These are phyloP conservation scores for Ammopiptanthus mongolicus DNA, from an alignment of 306 rosid genomes.

Conservation along the genomic window DNA sequence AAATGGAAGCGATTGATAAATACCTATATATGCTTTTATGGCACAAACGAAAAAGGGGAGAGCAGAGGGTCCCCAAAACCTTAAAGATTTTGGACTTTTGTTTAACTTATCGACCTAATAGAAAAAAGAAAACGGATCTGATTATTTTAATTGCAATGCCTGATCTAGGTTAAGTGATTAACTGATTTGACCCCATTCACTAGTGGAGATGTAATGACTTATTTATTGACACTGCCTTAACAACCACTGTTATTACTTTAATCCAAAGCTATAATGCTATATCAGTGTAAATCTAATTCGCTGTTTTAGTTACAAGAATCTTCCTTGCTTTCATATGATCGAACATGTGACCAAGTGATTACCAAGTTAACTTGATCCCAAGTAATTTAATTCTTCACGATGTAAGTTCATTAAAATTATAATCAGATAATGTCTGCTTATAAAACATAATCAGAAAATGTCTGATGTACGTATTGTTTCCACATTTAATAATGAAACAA, in stretches of 20 bases:
- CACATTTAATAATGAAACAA: constrained; percentile 2
- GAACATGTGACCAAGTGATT: constrained; percentile 20
- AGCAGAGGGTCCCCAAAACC: constrained; percentile 36
- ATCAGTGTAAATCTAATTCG: constrained; percentile 14
- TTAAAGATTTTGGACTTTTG: constrained; percentile 31
- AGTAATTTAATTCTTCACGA: neutral
- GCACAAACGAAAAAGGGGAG: constrained; percentile 28
- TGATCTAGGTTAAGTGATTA: constrained; percentile 43
- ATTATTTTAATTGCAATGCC: constrained; percentile 24
- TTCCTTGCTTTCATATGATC: constrained; percentile 26
- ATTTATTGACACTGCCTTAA: constrained; percentile 36
- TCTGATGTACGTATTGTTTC: neutral
- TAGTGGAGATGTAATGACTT: too few species aligned
- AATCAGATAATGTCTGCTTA: too few species aligned
- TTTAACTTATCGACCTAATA: constrained; percentile 33
- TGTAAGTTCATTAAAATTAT: neutral
- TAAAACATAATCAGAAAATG: neutral
- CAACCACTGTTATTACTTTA: constrained; percentile 24
- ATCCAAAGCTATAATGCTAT: constrained; percentile 24
- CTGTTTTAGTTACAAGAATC: constrained; percentile 15
- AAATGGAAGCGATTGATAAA: constrained; percentile 38
- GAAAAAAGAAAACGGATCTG: constrained; percentile 5
- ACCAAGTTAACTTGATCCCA: constrained; percentile 2
- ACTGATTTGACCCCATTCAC: constrained; percentile 58
- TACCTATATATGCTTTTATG: constrained; percentile 42